Evolutionary conservation across 2,329 filamentous ascomycete genomes (phyloP), one percentile per base, ranked within the genome.

Genomic region (Colletotrichum incanum): DNA sequence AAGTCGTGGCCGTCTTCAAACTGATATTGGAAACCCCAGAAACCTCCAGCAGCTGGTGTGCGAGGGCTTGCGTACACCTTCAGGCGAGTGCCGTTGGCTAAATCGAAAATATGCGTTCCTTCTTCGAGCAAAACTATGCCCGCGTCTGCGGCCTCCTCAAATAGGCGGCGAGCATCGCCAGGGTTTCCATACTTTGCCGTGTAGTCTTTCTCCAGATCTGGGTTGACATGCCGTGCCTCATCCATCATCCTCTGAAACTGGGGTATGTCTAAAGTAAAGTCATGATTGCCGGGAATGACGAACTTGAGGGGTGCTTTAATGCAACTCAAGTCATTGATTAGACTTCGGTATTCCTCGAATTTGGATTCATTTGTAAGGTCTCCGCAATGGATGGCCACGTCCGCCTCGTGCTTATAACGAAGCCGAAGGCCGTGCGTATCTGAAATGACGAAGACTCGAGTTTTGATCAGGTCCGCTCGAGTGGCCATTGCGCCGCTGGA

Each of bases 211-310:
- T n/a, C 20, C 4, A 73, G 41, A 23, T 43, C 16, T 34, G 54
- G 26, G 5, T 52, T 52, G 26, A 14, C 7, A 16, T 18, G 49
- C 23, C 12, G 23, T 7, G 9, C 18, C 47, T 49, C 28, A 23
- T n/a, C 49, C 16, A 26, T n/a, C 9, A 39, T 28, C 18, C 6
- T 31, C 18, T 28, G n/a, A 23, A 20, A 45, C 28, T 7, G 16
- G 23, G 65, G 31, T 31, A 31, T 31, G 43, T 85, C 82, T 3
- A 85, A 76, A 0, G 80, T 84, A 50, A 87, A 86, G 70, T 89
- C 86, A 71, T 89, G 86, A 60, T 88, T 89, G 1, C 87, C 86
- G 2, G 86, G 82, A 56, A 89, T 87, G 5, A 84, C 79, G 0
- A 89, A 75, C 66, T 88, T 89, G 3, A 87, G 76, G 0, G 84